Conservation (phyloP, 495 filamentous ascomycete genomes). For the Pyrenopolyporus hunteri region DNA sequence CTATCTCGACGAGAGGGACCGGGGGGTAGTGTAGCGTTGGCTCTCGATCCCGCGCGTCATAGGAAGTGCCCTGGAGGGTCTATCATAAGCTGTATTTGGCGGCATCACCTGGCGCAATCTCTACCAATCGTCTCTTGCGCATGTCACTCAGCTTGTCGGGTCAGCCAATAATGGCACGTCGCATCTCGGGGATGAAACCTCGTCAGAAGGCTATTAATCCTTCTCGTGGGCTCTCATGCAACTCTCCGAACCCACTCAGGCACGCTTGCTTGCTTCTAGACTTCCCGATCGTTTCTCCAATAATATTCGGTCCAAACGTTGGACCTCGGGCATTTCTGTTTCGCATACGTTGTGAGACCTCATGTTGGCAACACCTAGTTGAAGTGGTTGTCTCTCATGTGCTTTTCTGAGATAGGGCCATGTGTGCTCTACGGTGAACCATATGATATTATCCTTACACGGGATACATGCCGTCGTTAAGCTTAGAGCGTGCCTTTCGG, state of each 20-base stretch:
- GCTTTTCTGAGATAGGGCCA: no score
- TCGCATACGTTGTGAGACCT: conserved; percentile 7
- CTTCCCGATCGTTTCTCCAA: conserved; percentile 16
- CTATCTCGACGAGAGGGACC: not conserved
- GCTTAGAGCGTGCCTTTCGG: no score
- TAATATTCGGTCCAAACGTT: conserved; percentile 13
- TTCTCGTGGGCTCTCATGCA: conserved; percentile 11
- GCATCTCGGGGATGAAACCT: conserved; percentile 30
- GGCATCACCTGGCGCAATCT: conserved; percentile 31
- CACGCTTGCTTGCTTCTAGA: conserved; percentile 33
- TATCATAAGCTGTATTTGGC: conserved; percentile 31
- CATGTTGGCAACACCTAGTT: no score
- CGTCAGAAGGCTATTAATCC: conserved; percentile 30
- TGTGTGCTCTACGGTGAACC: no score
- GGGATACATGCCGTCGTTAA: no score
- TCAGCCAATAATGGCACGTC: conserved; percentile 27
- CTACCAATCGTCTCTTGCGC: conserved; percentile 22
- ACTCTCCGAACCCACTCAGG: conserved; percentile 25
- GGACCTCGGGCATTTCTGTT: conserved; percentile 21
- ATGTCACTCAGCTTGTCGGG: conserved; percentile 24
- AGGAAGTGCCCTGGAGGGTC: conserved; percentile 12
- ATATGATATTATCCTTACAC: no score
- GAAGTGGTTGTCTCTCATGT: no score
- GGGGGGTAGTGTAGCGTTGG: conserved; percentile 21
- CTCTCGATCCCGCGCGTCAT: conserved; percentile 23